Conservation (phyloP, 2,329 filamentous ascomycete genomes). For the Elsinoe fawcettii region DNA sequence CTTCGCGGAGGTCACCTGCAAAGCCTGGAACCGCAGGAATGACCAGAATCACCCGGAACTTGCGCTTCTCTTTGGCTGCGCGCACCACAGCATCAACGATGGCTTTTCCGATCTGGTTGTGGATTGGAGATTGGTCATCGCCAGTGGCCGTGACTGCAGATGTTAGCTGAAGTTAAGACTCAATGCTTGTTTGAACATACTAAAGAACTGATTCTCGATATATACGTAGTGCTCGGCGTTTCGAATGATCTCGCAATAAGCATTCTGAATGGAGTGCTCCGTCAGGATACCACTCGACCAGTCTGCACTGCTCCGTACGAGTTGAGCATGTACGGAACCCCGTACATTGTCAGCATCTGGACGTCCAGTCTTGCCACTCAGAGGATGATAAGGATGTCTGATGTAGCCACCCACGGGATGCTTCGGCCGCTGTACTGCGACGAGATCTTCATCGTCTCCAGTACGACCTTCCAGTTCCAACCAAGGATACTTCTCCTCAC, state of each 20-base stretch:
- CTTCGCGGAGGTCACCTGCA: slow-evolving; percentile 77
- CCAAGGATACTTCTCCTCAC: slow-evolving; percentile 77
- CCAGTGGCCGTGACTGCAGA: slow-evolving; percentile 69
- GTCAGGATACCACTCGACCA: slow-evolving; percentile 88
- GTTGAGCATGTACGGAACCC: slow-evolving; percentile 71
- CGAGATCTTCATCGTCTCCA: slow-evolving; percentile 71
- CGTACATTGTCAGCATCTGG: slow-evolving; percentile 40
- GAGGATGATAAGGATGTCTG: slow-evolving; percentile 64
- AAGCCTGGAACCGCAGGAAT: slow-evolving; percentile 93
- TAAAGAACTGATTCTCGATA: slow-evolving; percentile 99
- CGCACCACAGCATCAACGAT: slow-evolving; percentile 85
- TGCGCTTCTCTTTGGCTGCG: slow-evolving; percentile 72
- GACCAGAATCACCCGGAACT: slow-evolving; percentile 82
- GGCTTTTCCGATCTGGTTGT: slow-evolving; percentile 78
- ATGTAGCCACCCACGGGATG: slow-evolving; percentile 84
- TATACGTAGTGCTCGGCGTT: slow-evolving; percentile 90
- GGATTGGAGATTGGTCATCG: slow-evolving; percentile 74
- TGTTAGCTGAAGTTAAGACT: background rate
- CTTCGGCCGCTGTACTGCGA: slow-evolving; percentile 81
- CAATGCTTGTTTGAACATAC: no score
- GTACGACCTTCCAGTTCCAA: slow-evolving; percentile 68
- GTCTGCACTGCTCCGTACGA: slow-evolving; percentile 83
- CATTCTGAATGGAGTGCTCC: slow-evolving; percentile 81
- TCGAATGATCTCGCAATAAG: slow-evolving; percentile 75
- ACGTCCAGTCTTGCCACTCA: slow-evolving; percentile 55